Percentiles rank a stretch among this genome's conserved stretches.
Conservation (phyloP, 176 grass and related monocot genomes). For the Bonia amplexicaulis region DNA sequence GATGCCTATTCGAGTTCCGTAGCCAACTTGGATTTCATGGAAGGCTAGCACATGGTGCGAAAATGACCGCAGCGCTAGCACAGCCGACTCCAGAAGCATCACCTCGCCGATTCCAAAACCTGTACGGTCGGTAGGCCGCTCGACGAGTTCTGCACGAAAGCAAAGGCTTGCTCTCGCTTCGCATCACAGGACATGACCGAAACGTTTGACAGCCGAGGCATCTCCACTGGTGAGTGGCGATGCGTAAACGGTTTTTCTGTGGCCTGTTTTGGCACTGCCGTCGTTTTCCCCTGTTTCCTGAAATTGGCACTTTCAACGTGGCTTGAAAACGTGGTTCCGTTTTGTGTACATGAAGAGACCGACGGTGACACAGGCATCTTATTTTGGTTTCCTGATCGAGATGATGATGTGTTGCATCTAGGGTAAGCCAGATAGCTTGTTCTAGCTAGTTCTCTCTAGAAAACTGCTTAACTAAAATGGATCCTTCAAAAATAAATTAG, state of each 20-base stretch:
- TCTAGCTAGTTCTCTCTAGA: not conserved
- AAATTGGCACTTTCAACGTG: slow-evolving; percentile 19
- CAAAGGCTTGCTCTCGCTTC: not conserved
- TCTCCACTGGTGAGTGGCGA: not conserved
- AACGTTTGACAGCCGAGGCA: not conserved
- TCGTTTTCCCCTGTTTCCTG: not conserved
- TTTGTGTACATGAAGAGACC: not conserved
- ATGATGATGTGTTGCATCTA: not conserved
- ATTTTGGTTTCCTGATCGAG: not conserved
- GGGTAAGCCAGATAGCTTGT: not conserved
- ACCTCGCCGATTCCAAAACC: not conserved
- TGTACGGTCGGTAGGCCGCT: not conserved
- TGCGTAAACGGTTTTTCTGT: too few species aligned
- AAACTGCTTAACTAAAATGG: too few species aligned
- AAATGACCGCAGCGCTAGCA: not conserved
- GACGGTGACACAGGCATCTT: slow-evolving; percentile 12
- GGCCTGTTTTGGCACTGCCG: not conserved
- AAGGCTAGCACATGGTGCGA: not conserved
- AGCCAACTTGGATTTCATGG: too few species aligned
- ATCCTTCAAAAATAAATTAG: too few species aligned
- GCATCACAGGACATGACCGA: not conserved
- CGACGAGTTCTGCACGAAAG: not conserved
- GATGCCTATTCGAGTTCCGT: too few species aligned
- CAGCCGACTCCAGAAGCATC: not conserved
- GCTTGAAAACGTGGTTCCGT: not conserved